These are phyloP conservation scores for Lactarius indigo DNA, from an alignment of 768 basidiomycete species.

Conservation along the genomic window DNA sequence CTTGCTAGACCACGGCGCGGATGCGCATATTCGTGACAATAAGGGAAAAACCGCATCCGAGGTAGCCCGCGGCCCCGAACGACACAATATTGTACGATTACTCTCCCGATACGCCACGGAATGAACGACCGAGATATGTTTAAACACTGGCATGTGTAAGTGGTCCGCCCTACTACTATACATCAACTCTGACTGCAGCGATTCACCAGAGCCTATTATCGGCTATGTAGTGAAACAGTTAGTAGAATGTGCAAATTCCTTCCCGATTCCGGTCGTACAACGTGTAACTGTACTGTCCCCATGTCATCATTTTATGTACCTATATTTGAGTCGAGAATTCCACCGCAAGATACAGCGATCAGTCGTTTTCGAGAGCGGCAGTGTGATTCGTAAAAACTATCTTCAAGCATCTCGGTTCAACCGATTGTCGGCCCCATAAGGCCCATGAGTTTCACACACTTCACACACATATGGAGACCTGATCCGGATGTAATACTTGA, in stretches of 20 bases:
- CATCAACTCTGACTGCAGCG: not conserved
- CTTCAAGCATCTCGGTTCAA: too few relatives aligned
- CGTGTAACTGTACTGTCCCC: not conserved
- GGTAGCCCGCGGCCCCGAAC: not conserved
- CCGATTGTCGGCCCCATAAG: too few relatives aligned
- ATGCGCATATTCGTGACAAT: not conserved
- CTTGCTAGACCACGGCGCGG: not conserved
- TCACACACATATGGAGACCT: too few relatives aligned
- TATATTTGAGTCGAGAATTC: too few relatives aligned
- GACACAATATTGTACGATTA: not conserved
- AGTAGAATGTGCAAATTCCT: not conserved
- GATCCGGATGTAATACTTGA: too few relatives aligned
- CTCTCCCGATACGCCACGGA: not conserved
- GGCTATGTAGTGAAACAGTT: not conserved
- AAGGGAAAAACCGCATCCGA: not conserved
- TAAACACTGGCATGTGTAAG: not conserved
- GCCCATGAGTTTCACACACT: too few relatives aligned
- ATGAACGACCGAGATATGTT: not conserved
- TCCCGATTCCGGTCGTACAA: not conserved
- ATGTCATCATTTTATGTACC: not conserved
- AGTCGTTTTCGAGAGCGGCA: too few relatives aligned
- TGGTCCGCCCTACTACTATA: not conserved
- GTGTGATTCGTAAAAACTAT: too few relatives aligned
- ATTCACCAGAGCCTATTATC: not conserved
- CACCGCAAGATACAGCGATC: too few relatives aligned